A percentile compares a stretch with the other conserved stretches of the same genome.
Conservation (phyloP, 2,329 filamentous ascomycete genomes). For the Ceratocystis destructans region DNA sequence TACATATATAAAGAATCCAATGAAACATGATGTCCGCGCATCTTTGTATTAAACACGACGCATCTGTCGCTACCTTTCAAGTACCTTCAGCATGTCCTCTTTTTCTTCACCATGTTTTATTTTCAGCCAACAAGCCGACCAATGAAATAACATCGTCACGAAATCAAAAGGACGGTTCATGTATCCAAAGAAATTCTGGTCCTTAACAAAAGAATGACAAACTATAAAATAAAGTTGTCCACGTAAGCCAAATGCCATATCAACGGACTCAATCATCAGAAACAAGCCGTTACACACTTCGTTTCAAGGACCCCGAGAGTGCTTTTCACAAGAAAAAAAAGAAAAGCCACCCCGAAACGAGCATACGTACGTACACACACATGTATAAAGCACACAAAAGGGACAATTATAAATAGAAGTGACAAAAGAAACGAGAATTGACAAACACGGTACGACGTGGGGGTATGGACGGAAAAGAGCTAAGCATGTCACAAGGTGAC, state of each 20-base stretch:
- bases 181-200: no score
- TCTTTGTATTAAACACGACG: no score
- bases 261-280: not conserved
- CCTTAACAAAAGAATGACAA: no score
- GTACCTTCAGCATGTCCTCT: no score
- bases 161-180: no score
- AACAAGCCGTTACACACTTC: not conserved
- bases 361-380: not conserved
- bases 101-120: no score
- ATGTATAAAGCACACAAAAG: not conserved
- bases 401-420: not conserved
- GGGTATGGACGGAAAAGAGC: slow-evolving; percentile 5
- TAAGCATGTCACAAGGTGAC: slow-evolving; percentile 5
- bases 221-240: not conserved
- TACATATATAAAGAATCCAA: not conserved
- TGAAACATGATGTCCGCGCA: not conserved
- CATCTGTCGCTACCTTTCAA: no score
- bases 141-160: no score
- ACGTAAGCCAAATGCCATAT: not conserved
- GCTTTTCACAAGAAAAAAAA: not conserved
- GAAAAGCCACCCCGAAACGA: not conserved
- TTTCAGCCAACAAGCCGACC: no score
- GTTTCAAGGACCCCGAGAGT: not conserved
- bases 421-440: slow-evolving; percentile 14
- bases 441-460: slow-evolving; percentile 12